Evolutionary conservation across 768 basidiomycete species (phyloP).

Genomic region (Tylopilus vinaceipallidus): DNA sequence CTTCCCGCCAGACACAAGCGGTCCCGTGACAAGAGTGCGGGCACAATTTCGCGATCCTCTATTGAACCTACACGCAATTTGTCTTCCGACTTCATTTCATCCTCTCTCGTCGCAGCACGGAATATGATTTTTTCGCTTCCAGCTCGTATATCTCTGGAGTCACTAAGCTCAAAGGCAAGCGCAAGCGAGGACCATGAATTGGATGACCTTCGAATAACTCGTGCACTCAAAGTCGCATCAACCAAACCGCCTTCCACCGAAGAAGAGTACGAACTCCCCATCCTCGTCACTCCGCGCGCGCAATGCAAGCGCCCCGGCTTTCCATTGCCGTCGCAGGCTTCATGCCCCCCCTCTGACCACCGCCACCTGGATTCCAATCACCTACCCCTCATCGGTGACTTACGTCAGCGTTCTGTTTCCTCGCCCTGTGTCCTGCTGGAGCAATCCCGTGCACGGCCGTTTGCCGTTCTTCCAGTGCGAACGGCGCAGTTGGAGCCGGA

Average conservation of each 20-base stretch:
- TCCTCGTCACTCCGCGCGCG: not conserved
- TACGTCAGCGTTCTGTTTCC: not conserved
- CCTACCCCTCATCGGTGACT: not conserved
- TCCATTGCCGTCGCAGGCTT: not conserved
- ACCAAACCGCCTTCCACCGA: not conserved
- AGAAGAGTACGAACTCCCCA: conserved; percentile 17
- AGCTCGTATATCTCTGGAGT: conserved; percentile 30
- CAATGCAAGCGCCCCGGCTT: not conserved
- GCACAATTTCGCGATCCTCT: not conserved
- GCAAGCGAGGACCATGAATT: conserved; percentile 31
- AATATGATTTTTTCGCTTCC: conserved; percentile 27
- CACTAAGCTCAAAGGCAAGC: conserved; percentile 27
- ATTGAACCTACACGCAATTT: not conserved
- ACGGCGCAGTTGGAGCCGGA: conserved; percentile 33
- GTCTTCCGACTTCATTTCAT: conserved; percentile 9
- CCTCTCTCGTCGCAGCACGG: conserved; percentile 22
- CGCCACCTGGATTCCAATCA: not conserved
- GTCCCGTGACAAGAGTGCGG: not conserved
- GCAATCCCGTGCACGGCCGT: conserved; percentile 14
- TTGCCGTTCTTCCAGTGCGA: conserved; percentile 24
- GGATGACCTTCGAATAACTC: conserved; percentile 13
- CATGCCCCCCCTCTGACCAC: not conserved
- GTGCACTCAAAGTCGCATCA: not conserved
- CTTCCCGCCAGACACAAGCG: conserved; percentile 5
- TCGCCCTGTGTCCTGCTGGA: not conserved